A percentile compares a stretch with the other conserved stretches of the same genome.
Conservation (phyloP, 257 asterid genomes). For the Solanum ossicruentum region DNA sequence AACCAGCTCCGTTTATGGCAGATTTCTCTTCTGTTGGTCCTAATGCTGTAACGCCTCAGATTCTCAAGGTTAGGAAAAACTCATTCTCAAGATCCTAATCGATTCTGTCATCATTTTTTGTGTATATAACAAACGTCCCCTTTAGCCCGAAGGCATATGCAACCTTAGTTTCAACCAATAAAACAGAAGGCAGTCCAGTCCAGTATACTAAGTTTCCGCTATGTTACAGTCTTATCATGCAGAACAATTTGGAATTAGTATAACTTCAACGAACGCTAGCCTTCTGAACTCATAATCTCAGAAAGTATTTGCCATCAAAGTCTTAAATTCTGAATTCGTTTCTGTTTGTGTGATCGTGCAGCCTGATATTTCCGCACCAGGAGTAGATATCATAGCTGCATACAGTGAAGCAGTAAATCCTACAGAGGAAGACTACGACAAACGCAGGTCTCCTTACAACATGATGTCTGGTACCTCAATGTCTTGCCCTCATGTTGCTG, state of each 20-base stretch:
- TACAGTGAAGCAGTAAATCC: conserved; percentile 19
- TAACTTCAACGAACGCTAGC: neutral
- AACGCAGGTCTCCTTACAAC: conserved; percentile 14
- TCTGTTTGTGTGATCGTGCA: neutral
- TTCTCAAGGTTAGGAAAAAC: conserved; percentile 44
- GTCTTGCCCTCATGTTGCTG: conserved; percentile 71
- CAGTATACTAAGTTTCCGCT: neutral
- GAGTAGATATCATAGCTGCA: conserved; percentile 48
- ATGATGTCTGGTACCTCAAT: conserved; percentile 39
- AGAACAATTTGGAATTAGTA: neutral
- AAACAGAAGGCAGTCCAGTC: neutral
- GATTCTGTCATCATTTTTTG: neutral
- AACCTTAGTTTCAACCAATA: neutral
- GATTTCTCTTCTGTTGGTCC: conserved; percentile 75
- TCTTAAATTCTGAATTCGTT: neutral
- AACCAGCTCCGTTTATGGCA: conserved; percentile 59
- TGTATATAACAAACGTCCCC: neutral
- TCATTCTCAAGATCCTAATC: neutral
- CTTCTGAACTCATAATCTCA: neutral
- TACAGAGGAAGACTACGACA: conserved; percentile 4
- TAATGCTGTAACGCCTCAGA: conserved; percentile 24
- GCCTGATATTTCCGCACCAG: conserved; percentile 76
- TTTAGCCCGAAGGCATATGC: neutral
- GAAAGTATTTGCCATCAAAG: neutral
- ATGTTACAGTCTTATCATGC: neutral